phyloP scores from a whole-genome alignment of 2,329 filamentous ascomycete genomes.

The Xylariaceae sp. region DNA sequence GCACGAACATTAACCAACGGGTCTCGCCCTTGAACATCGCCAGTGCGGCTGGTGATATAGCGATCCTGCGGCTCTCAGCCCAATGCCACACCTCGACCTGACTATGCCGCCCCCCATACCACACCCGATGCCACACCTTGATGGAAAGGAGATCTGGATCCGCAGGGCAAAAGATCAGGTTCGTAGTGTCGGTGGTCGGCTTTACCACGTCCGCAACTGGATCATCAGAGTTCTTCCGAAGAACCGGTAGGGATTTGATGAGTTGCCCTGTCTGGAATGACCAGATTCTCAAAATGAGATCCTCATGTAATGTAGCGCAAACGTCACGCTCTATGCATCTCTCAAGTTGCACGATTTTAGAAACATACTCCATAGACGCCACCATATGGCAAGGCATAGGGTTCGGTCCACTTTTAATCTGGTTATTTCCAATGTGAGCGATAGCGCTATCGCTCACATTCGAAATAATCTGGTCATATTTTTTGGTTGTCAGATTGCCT shows the following conservation, averaged over 20 bases:
- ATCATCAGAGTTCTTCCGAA: neutral
- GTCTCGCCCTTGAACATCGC: neutral
- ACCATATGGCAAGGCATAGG: neutral
- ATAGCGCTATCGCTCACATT: too few species aligned
- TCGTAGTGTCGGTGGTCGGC: fast-evolving
- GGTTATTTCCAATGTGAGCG: too few species aligned
- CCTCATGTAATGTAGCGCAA: neutral
- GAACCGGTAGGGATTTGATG: neutral
- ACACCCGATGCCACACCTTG: neutral
- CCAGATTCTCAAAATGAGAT: slow-evolving; percentile 3
- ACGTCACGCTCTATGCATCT: neutral
- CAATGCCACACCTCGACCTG: neutral
- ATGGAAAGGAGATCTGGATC: neutral
- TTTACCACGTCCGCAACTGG: neutral
- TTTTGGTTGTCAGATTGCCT: too few species aligned
- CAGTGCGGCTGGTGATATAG: neutral
- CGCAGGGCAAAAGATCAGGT: neutral
- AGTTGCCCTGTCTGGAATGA: neutral
- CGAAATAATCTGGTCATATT: neutral
- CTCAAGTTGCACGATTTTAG: fast-evolving
- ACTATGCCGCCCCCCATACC: too few species aligned
- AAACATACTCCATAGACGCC: neutral
- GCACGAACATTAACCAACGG: neutral
- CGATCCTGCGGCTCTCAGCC: neutral
- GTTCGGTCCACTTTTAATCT: too few species aligned